Evolutionary conservation across 305 asterid species (phyloP), one percentile per base, ranked within the genome.

Genomic region (Euphrasia arctica): DNA sequence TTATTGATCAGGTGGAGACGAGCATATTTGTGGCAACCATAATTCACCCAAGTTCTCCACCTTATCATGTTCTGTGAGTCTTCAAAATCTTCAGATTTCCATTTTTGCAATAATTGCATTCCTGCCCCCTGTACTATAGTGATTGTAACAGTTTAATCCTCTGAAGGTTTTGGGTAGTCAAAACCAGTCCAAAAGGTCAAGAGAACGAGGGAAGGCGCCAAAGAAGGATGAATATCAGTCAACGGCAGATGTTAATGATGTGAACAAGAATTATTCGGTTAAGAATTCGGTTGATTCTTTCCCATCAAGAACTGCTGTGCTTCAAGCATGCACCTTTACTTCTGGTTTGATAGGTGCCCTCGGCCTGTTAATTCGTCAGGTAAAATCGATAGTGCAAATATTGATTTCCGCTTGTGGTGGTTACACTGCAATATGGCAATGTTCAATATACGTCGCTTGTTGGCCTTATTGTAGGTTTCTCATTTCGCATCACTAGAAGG

Each of bases 301-400:
- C 67, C 84, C 98, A 45, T 83, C 95, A 58, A 75, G 96, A 69
- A 68, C 60, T 72, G 80, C 80, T 73, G 98, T 91, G 77, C 95
- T 91, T 75, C 90, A 68, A 74, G 92, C 98, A 25, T 91, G 98
- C 82, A 73, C 80, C 3, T 47, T 81, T 66, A 82, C 96, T 48
- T 91, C 83, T 66, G 84, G 80, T 72, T 71, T 76, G 2, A 89
- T 91, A 13, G 86, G 78, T 52, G 82, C 77, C 63, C 70, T 87
- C 45, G 96, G 95, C 27, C 65, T 89, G 67, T 52, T 79, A 54
- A 72, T 83, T 75, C 80, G 95, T 71, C 89, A 89, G 96, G 98
- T 89, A 72, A 47, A 13, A 47, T 3, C 7, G 5, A 32, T 32
- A 32, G 36, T 32, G 36, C 36, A 32, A 32, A 32, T 32, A 32